A percentile compares a stretch with the other conserved stretches of the same genome.
These are phyloP conservation scores for Cyberlindnera subsufficiens DNA, from an alignment of 805 yeast species.

Conservation along the genomic window DNA sequence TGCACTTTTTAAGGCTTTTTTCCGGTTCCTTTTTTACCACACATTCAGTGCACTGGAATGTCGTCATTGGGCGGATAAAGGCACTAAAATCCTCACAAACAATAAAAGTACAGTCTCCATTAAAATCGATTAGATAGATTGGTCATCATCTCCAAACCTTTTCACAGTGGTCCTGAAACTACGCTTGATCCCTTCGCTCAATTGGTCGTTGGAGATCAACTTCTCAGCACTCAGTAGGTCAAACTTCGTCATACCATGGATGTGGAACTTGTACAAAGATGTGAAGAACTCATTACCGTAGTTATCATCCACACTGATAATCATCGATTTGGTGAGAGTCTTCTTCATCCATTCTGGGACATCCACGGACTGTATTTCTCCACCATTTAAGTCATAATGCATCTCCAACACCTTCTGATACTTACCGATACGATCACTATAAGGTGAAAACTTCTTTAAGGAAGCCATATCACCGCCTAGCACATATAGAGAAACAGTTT, in stretches of 20 bases:
- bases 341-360: constrained; percentile 28
- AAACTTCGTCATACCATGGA: constrained; percentile 36
- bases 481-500: constrained; percentile 26
- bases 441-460: background rate
- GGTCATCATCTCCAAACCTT: constrained; percentile 2
- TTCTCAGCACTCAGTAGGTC: constrained; percentile 22
- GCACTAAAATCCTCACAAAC: background rate
- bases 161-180: constrained; percentile 6
- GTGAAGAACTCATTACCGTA: constrained; percentile 32
- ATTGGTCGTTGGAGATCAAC: constrained; percentile 11
- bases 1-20: too few relatives aligned
- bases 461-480: constrained; percentile 7
- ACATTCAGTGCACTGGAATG: too few relatives aligned
- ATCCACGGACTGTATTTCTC: constrained; percentile 21
- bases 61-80: too few relatives aligned
- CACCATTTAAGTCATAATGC: constrained; percentile 11
- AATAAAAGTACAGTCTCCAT: background rate
- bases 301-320: constrained; percentile 27
- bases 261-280: constrained; percentile 31
- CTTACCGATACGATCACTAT: background rate
- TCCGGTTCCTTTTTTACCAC: too few relatives aligned
- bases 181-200: constrained; percentile 10
- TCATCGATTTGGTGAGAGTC: constrained; percentile 27
- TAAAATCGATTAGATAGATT: background rate
- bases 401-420: constrained; percentile 9